Percentiles rank a stretch among this genome's conserved stretches.
Evolutionary conservation across 1,139 yeast species (phyloP).

Genomic region (Sugiyamaella xylanicola): DNA sequence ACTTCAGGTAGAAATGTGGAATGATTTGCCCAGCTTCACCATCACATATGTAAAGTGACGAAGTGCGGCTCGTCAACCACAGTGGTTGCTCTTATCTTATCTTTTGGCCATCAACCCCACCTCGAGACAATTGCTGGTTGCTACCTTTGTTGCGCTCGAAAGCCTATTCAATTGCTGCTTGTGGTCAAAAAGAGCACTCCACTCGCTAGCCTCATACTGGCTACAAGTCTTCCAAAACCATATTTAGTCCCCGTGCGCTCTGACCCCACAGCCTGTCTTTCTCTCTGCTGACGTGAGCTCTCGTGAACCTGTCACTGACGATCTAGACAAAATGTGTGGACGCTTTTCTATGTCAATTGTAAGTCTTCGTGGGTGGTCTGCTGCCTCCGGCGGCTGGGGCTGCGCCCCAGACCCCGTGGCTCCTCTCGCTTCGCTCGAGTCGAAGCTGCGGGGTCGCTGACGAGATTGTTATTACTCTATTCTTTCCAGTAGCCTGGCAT

Average conservation of each 20-base stretch:
- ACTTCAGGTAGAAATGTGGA: too few relatives aligned
- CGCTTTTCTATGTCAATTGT: constrained; percentile 30
- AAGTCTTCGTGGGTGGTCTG: constrained; percentile 17
- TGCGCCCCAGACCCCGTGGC: background rate
- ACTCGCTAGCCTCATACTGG: background rate
- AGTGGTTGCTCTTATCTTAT: background rate
- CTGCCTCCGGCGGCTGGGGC: background rate
- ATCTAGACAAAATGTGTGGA: constrained; percentile 28
- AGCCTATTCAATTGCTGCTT: background rate
- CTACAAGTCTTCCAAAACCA: background rate
- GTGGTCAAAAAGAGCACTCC: too few relatives aligned
- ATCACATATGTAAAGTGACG: too few relatives aligned
- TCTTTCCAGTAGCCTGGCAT: too few relatives aligned
- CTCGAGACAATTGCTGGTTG: background rate
- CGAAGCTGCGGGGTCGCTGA: background rate
- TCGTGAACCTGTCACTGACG: background rate
- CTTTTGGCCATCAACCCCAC: background rate
- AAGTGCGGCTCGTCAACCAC: too few relatives aligned
- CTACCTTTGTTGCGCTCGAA: background rate
- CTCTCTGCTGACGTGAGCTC: too few relatives aligned
- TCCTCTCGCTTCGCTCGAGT: background rate
- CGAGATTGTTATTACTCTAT: too few relatives aligned
- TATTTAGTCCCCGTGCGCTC: too few relatives aligned
- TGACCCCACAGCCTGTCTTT: too few relatives aligned
- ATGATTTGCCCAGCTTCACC: too few relatives aligned